A percentile compares a stretch with the other conserved stretches of the same genome.
Conservation (phyloP, 2,329 filamentous ascomycete species). For the Nannizzia gypsea region DNA sequence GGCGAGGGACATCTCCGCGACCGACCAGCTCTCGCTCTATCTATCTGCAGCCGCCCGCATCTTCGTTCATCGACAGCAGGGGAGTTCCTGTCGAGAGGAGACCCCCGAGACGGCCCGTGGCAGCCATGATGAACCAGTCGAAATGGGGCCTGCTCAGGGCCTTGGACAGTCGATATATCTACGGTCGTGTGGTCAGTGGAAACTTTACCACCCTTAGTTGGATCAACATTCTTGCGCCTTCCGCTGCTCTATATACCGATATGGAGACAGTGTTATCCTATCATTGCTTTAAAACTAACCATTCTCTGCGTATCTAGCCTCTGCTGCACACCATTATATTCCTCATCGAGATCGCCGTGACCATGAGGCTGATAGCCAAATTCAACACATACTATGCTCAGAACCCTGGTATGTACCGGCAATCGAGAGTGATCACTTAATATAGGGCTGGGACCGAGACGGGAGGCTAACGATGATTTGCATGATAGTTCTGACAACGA, state of each 20-base stretch:
- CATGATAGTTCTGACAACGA: constrained; percentile 74
- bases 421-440: not conserved
- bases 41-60: not conserved
- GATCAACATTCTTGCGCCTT: not conserved
- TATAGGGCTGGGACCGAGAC: not conserved
- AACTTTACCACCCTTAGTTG: not conserved
- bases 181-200: constrained; percentile 33
- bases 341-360: constrained; percentile 75
- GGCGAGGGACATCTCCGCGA: not conserved
- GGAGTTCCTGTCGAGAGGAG: not conserved
- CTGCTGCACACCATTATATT: constrained; percentile 75
- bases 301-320: constrained; percentile 47
- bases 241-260: not conserved
- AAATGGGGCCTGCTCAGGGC: constrained; percentile 34
- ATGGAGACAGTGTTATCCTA: not conserved
- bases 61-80: not conserved
- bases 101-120: not conserved
- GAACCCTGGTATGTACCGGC: constrained; percentile 54
- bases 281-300: constrained; percentile 2
- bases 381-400: constrained; percentile 93
- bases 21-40: not conserved
- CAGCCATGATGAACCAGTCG: constrained; percentile 30
- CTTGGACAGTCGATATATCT: constrained; percentile 38
- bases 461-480: not conserved
- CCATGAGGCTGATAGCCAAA: constrained; percentile 67